Percentiles rank a stretch among this genome's conserved stretches.
These are phyloP conservation scores for Pestalotiopsis sp. DNA, from an alignment of 2,329 filamentous ascomycete genomes.

Conservation along the genomic window DNA sequence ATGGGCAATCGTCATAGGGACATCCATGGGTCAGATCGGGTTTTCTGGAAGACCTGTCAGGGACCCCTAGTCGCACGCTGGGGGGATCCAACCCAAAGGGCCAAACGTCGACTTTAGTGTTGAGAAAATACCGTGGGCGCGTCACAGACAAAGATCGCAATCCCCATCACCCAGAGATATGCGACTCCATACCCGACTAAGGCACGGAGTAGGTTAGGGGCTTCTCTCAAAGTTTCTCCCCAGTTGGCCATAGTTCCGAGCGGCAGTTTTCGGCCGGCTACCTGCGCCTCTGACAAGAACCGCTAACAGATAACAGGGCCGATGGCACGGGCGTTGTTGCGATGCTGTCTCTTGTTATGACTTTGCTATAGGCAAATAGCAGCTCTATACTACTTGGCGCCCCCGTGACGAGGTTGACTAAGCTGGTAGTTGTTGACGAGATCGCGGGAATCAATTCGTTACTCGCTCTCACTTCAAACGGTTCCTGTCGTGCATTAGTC, in stretches of 20 bases:
- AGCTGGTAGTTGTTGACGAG: neutral
- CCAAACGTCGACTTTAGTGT: slow-evolving; percentile 2
- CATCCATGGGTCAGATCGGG: slow-evolving; percentile 6
- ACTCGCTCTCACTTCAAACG: neutral
- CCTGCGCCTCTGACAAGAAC: neutral
- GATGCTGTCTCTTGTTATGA: neutral
- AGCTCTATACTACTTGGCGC: neutral
- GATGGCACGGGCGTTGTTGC: neutral
- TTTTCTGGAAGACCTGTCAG: slow-evolving; percentile 6
- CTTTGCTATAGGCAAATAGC: neutral
- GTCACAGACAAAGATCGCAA: slow-evolving; percentile 5
- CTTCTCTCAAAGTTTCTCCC: neutral
- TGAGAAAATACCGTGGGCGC: slow-evolving; percentile 2
- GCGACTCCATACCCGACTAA: neutral
- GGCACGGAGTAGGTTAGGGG: neutral
- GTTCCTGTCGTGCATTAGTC: neutral
- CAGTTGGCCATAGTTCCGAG: neutral
- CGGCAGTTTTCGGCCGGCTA: neutral
- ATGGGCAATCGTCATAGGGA: slow-evolving; percentile 3
- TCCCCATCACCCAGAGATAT: slow-evolving; percentile 1
- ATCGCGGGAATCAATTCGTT: neutral
- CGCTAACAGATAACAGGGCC: neutral
- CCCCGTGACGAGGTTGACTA: neutral
- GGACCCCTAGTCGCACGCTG: slow-evolving; percentile 6
- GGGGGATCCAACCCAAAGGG: slow-evolving; percentile 2